phyloP scores from a whole-genome alignment of 1,139 yeast species.

The Diutina neorugosa region DNA sequence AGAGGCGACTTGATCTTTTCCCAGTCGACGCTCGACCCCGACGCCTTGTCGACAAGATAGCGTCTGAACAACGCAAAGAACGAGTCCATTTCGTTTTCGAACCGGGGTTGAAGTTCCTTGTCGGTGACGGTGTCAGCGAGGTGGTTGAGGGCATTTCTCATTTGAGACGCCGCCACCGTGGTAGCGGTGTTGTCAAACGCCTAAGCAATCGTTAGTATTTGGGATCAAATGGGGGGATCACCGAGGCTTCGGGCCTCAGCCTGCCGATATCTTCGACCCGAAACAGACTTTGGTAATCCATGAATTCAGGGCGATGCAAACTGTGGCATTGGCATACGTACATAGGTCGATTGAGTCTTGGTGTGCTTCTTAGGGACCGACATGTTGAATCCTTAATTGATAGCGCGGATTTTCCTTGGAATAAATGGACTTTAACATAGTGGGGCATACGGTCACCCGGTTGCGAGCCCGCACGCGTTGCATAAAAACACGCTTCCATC shows the following conservation, averaged over 20 bases:
- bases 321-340: constrained; percentile 18
- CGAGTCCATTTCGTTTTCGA: constrained; percentile 90
- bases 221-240: neutral
- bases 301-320: neutral
- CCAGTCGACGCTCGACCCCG: constrained; percentile 83
- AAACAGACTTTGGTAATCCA: neutral
- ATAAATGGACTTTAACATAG: neutral
- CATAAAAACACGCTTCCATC: neutral
- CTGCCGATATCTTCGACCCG: neutral
- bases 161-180: constrained; percentile 92
- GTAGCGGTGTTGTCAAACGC: constrained; percentile 95
- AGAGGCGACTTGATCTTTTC: constrained; percentile 87
- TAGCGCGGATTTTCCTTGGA: neutral
- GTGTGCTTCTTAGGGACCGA: constrained; percentile 42
- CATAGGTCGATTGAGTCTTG: constrained; percentile 62
- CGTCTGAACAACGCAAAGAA: constrained; percentile 91
- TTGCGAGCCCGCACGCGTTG: neutral
- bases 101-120: constrained; percentile 42
- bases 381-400: neutral
- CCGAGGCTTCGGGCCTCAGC: neutral
- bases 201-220: constrained; percentile 24
- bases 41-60: constrained; percentile 79
- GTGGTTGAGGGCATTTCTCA: constrained; percentile 91
- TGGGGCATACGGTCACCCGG: neutral
- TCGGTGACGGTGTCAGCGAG: constrained; percentile 71